Conservation (phyloP, 2,329 filamentous ascomycete genomes). For the Neonectria faginata region DNA sequence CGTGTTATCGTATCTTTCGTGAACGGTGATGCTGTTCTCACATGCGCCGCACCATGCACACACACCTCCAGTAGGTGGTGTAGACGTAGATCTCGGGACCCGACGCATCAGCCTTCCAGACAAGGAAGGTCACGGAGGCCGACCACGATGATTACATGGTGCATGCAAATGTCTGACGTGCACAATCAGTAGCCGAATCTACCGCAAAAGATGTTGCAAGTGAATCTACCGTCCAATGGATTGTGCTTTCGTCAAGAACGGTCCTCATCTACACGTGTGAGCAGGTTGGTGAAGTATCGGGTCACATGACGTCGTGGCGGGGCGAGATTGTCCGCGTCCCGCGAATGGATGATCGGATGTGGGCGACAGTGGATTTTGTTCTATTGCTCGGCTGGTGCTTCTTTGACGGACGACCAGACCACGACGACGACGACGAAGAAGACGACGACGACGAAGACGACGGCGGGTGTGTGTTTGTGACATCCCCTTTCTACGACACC, state of each 20-base stretch:
- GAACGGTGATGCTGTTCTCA: too few species aligned
- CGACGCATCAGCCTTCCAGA: background rate
- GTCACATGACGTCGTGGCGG: conserved; percentile 35
- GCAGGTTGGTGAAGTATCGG: background rate
- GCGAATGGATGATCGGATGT: conserved; percentile 5
- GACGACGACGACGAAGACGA: conserved; percentile 15
- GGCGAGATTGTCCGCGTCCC: conserved; percentile 28
- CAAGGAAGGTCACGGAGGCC: background rate
- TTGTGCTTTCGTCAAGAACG: background rate
- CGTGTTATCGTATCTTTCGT: background rate
- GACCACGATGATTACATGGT: background rate
- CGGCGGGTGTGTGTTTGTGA: conserved; percentile 13
- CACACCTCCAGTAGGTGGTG: background rate
- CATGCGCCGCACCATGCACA: background rate
- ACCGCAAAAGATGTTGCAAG: background rate
- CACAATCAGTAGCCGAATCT: background rate
- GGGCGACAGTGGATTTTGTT: conserved; percentile 23
- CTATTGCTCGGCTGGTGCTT: conserved; percentile 16
- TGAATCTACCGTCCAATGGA: background rate
- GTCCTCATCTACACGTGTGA: background rate
- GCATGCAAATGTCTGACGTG: background rate
- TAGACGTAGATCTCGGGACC: conserved; percentile 2
- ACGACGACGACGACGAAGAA: conserved; percentile 16
- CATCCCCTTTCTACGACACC: background rate
- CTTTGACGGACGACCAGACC: conserved; percentile 4